Evolutionary conservation across 257 asterid genomes (phyloP).

Genomic region (Solanum appendiculatum): DNA sequence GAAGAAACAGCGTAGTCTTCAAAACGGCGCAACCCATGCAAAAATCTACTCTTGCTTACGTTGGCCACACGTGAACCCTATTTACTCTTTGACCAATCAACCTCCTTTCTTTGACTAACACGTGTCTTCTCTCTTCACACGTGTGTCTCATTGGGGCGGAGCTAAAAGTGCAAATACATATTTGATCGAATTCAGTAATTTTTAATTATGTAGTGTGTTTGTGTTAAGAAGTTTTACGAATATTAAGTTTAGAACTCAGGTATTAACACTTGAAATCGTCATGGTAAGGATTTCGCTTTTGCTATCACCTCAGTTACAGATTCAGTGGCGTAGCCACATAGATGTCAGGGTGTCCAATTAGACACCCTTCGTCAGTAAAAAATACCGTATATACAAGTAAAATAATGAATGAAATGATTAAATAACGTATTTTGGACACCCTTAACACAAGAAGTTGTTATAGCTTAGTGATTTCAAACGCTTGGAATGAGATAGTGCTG

Average conservation of each 20-base stretch:
- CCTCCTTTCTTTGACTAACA: neutral
- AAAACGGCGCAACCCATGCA: constrained; percentile 44
- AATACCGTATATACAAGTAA: no score
- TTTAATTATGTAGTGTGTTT: neutral
- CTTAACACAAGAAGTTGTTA: no score
- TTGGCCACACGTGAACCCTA: constrained; percentile 36
- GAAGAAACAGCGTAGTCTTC: constrained; percentile 12
- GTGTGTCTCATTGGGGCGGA: neutral
- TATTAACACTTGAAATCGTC: no score
- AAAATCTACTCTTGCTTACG: constrained; percentile 19
- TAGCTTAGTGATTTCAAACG: no score
- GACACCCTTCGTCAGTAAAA: no score
- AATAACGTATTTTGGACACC: no score
- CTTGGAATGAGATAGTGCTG: no score
- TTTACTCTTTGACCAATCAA: neutral
- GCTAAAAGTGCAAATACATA: neutral
- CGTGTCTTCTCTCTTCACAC: constrained; percentile 18
- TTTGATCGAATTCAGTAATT: neutral
- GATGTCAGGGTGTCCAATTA: no score
- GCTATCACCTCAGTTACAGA: neutral
- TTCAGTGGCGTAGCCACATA: no score
- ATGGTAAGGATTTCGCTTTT: no score
- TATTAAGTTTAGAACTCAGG: neutral
- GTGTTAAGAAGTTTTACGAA: no score
- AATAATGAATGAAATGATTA: no score